Conservation (phyloP, 345 rosid species). For the Durio zibethinus region DNA sequence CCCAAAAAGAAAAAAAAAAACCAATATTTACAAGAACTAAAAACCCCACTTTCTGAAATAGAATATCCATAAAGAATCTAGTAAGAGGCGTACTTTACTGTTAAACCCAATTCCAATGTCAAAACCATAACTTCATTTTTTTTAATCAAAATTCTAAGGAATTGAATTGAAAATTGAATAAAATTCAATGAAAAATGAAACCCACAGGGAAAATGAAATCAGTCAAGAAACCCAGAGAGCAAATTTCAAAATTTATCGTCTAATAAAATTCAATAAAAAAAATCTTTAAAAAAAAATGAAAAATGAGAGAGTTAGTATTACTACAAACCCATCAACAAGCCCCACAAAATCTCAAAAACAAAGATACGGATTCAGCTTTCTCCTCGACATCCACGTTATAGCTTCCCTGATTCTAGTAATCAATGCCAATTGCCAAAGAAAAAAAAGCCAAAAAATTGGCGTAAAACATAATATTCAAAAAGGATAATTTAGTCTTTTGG, state of each 20-base stretch:
- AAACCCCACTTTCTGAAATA: slow-evolving; percentile 13
- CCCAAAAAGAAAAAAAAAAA: not conserved
- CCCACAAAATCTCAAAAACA: slow-evolving; percentile 19
- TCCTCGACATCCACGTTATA: slow-evolving; percentile 18
- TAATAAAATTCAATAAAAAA: slow-evolving; percentile 3
- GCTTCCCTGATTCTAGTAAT: slow-evolving; percentile 7
- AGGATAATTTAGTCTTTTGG: slow-evolving; percentile 15
- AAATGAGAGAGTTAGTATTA: not conserved
- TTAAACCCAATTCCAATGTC: slow-evolving; percentile 1
- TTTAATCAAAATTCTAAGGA: not conserved
- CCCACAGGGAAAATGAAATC: slow-evolving; percentile 12
- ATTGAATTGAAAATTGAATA: not conserved
- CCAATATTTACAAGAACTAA: slow-evolving; percentile 10
- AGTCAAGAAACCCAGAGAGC: slow-evolving; percentile 9
- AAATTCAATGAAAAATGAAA: slow-evolving; percentile 5
- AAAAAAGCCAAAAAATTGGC: not conserved
- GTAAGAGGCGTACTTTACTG: slow-evolving; percentile 5
- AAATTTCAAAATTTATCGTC: slow-evolving; percentile 3
- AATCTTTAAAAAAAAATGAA: not conserved
- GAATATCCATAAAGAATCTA: slow-evolving; percentile 14
- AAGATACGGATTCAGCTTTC: slow-evolving; percentile 27
- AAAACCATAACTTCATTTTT: not conserved
- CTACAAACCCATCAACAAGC: slow-evolving; percentile 20
- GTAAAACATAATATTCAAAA: not conserved
- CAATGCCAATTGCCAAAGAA: not conserved